Percentiles rank a stretch among this genome's conserved stretches.
Conservation (phyloP, 2,329 filamentous ascomycete genomes). For the Pestalotiopsis sp. region DNA sequence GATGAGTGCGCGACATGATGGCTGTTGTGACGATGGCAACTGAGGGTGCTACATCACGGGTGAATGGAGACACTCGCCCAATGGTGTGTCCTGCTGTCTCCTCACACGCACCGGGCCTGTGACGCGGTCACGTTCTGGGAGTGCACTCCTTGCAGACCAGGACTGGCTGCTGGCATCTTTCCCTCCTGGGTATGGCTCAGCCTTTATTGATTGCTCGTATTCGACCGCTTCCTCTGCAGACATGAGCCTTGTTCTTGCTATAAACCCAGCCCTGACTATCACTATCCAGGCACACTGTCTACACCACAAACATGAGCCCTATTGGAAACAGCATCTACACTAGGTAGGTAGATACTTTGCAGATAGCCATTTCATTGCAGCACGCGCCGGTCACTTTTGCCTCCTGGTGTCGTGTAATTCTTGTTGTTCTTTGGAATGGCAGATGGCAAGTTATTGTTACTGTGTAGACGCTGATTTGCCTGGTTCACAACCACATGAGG, state of each 20-base stretch:
- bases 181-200: background rate
- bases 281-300: background rate
- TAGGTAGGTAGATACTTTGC: no score
- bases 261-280: background rate
- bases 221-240: conserved; percentile 3
- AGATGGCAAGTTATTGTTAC: no score
- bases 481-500: background rate
- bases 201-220: background rate
- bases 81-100: background rate
- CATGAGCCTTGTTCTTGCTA: background rate
- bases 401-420: background rate
- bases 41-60: background rate
- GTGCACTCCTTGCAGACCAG: background rate
- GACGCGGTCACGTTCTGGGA: background rate
- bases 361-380: background rate
- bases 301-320: background rate
- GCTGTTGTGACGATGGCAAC: conserved; percentile 7
- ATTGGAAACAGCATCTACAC: no score
- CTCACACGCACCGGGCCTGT: background rate
- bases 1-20: background rate
- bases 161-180: background rate
- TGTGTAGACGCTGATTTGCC: background rate
- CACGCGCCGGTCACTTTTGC: background rate
- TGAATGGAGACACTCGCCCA: conserved; percentile 4
- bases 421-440: no score